These are phyloP conservation scores for Ceratocystiopsis sp. DNA, from an alignment of 2,329 filamentous ascomycete species.

Conservation along the genomic window DNA sequence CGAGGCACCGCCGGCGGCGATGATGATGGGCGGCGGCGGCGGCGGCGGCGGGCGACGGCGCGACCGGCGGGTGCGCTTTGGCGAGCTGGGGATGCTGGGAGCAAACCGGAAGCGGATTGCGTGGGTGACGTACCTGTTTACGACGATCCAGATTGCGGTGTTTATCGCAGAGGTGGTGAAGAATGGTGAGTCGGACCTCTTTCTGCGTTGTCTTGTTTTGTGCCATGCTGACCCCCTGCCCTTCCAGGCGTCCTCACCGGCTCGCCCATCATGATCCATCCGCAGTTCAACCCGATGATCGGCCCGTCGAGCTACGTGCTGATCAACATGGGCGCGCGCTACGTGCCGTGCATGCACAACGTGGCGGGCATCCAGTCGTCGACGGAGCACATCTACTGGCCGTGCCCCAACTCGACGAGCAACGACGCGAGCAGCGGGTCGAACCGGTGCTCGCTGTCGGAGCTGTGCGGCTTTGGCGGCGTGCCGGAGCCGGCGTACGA, in stretches of 20 bases:
- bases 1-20: constrained; percentile 21
- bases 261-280: constrained; percentile 61
- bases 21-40: constrained; percentile 4
- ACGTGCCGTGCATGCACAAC: constrained; percentile 87
- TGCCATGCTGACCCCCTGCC: constrained; percentile 3
- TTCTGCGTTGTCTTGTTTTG: neutral
- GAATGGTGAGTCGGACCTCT: constrained; percentile 51
- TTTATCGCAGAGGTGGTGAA: constrained; percentile 81
- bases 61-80: constrained; percentile 30
- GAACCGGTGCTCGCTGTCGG: constrained; percentile 53
- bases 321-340: constrained; percentile 94
- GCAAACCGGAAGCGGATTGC: constrained; percentile 43
- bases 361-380: constrained; percentile 45
- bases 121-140: constrained; percentile 70
- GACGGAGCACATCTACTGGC: constrained; percentile 38
- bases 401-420: constrained; percentile 66
- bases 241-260: constrained; percentile 35
- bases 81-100: constrained; percentile 42
- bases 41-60: constrained; percentile 9
- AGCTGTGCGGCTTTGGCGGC: constrained; percentile 71
- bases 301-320: constrained; percentile 78
- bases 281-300: constrained; percentile 92
- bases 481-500: constrained; percentile 51
- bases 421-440: constrained; percentile 27
- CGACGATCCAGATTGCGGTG: constrained; percentile 59